A percentile compares a stretch with the other conserved stretches of the same genome.
phyloP scores from a whole-genome alignment of 345 rosid genomes.

The Lenwebbia sp. region DNA sequence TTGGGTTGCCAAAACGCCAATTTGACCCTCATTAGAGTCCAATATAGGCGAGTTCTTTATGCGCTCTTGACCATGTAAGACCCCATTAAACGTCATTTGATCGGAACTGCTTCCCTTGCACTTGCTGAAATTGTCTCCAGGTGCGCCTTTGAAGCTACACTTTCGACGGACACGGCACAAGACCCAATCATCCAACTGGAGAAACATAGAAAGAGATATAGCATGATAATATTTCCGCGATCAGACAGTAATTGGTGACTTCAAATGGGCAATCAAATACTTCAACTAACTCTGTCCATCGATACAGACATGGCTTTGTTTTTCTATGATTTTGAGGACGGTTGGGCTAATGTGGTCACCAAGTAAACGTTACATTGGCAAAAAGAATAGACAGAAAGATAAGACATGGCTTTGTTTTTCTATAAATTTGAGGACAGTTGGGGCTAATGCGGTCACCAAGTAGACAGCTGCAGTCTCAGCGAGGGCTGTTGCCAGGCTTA shows the following conservation, averaged over 20 bases:
- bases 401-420: no score
- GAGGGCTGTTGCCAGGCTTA: not conserved
- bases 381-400: not conserved
- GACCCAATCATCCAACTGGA: slow-evolving; percentile 35
- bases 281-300: not conserved
- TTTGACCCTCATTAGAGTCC: not conserved
- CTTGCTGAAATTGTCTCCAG: not conserved
- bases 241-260: not conserved
- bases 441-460: no score
- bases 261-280: no score
- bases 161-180: slow-evolving; percentile 23
- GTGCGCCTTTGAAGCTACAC: not conserved
- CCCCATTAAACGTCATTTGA: not conserved
- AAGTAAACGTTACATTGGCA: not conserved
- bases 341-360: not conserved
- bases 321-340: not conserved
- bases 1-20: not conserved
- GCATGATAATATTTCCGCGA: not conserved
- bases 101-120: not conserved
- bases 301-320: not conserved
- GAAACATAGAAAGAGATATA: not conserved
- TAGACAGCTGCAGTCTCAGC: not conserved
- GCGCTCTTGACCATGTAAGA: slow-evolving; percentile 16
- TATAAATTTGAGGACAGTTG: no score
- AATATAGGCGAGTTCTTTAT: not conserved